Conservation (phyloP, 2,329 filamentous ascomycete genomes). For the Blastomyces silverae region DNA sequence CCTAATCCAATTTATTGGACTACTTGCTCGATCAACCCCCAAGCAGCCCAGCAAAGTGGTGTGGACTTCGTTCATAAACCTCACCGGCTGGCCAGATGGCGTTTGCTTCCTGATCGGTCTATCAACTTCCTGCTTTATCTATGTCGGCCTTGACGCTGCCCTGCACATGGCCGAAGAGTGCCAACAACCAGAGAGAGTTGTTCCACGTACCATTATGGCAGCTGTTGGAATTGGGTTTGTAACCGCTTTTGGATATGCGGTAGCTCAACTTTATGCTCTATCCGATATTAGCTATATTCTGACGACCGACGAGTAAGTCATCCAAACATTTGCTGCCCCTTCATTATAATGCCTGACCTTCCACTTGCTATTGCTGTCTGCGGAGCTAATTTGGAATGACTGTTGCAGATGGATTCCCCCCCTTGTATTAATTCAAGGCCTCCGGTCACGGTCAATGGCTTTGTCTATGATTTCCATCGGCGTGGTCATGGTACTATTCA, state of each 20-base stretch:
- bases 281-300: neutral
- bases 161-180: neutral
- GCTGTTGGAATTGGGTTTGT: neutral
- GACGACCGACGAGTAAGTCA: neutral
- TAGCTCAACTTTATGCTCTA: neutral
- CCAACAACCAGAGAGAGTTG: neutral
- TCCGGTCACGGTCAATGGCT: neutral
- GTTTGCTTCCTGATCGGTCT: neutral
- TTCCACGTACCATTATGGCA: neutral
- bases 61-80: neutral
- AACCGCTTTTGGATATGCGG: neutral
- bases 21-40: neutral
- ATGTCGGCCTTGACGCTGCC: neutral
- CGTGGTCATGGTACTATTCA: neutral
- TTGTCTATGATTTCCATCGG: neutral
- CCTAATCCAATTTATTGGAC: neutral
- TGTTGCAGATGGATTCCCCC: neutral
- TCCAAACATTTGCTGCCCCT: neutral
- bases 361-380: neutral
- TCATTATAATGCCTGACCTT: neutral
- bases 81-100: neutral
- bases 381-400: neutral
- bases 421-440: neutral
- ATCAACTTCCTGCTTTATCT: neutral
- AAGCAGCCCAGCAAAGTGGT: neutral